A percentile compares a stretch with the other conserved stretches of the same genome.
Conservation (phyloP, 2,329 filamentous ascomycete species). For the Alternaria atra region DNA sequence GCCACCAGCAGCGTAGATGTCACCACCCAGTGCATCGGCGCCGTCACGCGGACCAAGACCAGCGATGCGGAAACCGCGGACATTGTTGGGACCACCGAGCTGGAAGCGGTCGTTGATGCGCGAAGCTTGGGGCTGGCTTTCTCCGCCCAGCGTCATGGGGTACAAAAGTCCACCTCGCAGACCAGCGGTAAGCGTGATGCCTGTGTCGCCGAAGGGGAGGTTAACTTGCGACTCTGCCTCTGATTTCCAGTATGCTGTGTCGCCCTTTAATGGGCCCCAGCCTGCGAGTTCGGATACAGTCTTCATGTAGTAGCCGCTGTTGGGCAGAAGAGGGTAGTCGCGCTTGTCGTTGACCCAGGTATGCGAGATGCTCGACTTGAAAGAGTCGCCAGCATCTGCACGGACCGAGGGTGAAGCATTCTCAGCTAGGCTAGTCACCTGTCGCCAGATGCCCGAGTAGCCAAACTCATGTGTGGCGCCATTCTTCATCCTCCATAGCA, state of each 20-base stretch:
- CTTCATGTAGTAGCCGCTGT: constrained; percentile 81
- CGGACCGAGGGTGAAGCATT: constrained; percentile 83
- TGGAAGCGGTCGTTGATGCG: constrained; percentile 94
- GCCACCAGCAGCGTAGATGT: constrained; percentile 89
- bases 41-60: constrained; percentile 91
- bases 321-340: constrained; percentile 85
- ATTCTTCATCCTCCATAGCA: constrained; percentile 73
- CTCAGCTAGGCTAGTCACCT: constrained; percentile 79
- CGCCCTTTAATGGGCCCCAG: constrained; percentile 81
- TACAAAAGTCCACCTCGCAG: constrained; percentile 84
- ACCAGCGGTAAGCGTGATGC: constrained; percentile 83
- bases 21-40: constrained; percentile 85
- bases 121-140: constrained; percentile 69
- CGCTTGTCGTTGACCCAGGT: constrained; percentile 81
- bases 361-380: constrained; percentile 88
- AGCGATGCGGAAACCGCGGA: constrained; percentile 89
- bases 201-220: constrained; percentile 76
- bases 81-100: constrained; percentile 91
- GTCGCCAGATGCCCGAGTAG: constrained; percentile 86
- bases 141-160: constrained; percentile 73
- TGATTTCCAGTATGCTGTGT: constrained; percentile 94
- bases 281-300: constrained; percentile 85
- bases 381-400: constrained; percentile 84
- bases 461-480: constrained; percentile 79
- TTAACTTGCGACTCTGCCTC: constrained; percentile 84